Base-by-base conservation (phyloP, 2,329 filamentous ascomycete genomes). In the Colletotrichum sansevieriae region DNA sequence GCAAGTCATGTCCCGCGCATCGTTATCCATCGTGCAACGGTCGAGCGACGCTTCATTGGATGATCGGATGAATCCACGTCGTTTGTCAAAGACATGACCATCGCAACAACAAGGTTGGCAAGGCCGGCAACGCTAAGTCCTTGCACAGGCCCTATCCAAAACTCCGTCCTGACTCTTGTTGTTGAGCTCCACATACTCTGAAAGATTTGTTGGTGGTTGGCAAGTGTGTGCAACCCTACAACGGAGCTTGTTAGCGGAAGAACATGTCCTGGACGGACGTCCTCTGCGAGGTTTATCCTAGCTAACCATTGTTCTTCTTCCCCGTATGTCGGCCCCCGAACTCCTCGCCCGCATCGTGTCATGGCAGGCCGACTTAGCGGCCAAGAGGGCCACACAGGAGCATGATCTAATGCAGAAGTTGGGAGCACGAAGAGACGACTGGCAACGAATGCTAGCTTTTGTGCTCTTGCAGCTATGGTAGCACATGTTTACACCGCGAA, bases 1-100 rank as follows among this genome's bases (percentile, higher is more conserved):
- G 39, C 66, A 65, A 68, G 66, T 65, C 66, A 65, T 59, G 62
- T 61, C 35, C 54, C 49, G 62, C 62, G 41, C 49, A 65, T 65
- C 47, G 62, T 55, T 43, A 65, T 55, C 55, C 65, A 60, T 60
- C 62, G 56, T 65, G 62, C 62, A 68, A 55, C 60, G 46, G 22
- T 55, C 61, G 41, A 65, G 47, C 62, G 65, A 65, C 46, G 35
- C 22, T 65, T 55, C 54, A 60, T 56, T 55, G 49, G 55, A 66
- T 49, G 61, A 68, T 66, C 62, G 62, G 49, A 60, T 60, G 49
- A 39, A 66, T 61, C 62, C 62, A 68, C 25, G 43, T 25, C 44
- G 62, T 56, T 43, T 61, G 47, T 25, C 43, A 66, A 47, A 52
- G 33, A 56, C 58, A 62, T 18, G 33, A 29, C 10, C 51, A 46